A percentile compares a stretch with the other conserved stretches of the same genome.
Evolutionary conservation across 2,329 filamentous ascomycete species (phyloP).

Genomic region (Fusarium setosum): DNA sequence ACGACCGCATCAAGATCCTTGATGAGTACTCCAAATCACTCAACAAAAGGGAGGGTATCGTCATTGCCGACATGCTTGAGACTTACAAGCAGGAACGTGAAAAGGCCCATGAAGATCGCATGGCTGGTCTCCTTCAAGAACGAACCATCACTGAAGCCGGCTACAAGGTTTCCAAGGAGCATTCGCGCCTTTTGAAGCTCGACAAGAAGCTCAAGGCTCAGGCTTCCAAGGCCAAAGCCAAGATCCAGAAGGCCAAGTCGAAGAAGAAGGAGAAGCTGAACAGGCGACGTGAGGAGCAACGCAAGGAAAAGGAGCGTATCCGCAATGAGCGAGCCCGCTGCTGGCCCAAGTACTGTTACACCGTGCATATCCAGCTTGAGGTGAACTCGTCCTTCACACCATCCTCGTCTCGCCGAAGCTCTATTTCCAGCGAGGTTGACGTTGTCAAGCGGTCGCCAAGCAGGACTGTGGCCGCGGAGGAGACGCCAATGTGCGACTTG

Average conservation of each 20-base stretch:
- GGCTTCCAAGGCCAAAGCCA: slow-evolving; percentile 45
- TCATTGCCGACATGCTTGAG: slow-evolving; percentile 52
- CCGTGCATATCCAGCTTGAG: slow-evolving; percentile 63
- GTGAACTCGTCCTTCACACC: slow-evolving; percentile 53
- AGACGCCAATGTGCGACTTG: slow-evolving; percentile 54
- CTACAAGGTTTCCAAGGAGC: slow-evolving; percentile 46
- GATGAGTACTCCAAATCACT: slow-evolving; percentile 53
- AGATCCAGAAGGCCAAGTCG: slow-evolving; percentile 48
- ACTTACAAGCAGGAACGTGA: slow-evolving; percentile 57
- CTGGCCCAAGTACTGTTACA: slow-evolving; percentile 63
- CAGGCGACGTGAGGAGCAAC: slow-evolving; percentile 50
- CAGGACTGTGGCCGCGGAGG: slow-evolving; percentile 27
- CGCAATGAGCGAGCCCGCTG: slow-evolving; percentile 56
- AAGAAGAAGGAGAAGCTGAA: slow-evolving; percentile 50
- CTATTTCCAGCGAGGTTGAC: slow-evolving; percentile 63
- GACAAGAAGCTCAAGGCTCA: slow-evolving; percentile 45
- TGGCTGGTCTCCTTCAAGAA: slow-evolving; percentile 45
- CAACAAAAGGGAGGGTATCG: slow-evolving; percentile 46
- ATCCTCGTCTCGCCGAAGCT: slow-evolving; percentile 60
- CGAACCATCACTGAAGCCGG: slow-evolving; percentile 50
- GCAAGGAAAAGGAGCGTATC: slow-evolving; percentile 57
- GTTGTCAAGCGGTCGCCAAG: slow-evolving; percentile 56
- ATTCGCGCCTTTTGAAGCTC: slow-evolving; percentile 43
- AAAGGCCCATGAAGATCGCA: slow-evolving; percentile 55
- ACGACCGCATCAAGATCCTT: slow-evolving; percentile 54